phyloP scores from a whole-genome alignment of 345 rosid species.

The Arabidopsis arenosa region DNA sequence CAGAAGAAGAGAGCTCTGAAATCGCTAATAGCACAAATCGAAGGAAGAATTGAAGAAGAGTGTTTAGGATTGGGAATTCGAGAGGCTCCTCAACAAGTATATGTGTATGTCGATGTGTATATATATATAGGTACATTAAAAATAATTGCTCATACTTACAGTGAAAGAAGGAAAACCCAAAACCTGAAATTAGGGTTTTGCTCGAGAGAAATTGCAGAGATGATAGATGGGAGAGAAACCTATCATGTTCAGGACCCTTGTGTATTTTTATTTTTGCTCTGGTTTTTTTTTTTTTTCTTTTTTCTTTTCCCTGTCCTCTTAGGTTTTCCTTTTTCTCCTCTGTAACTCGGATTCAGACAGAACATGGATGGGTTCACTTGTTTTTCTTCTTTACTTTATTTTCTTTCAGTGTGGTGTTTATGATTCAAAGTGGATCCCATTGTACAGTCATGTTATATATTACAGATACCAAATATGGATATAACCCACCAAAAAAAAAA shows the following conservation, averaged over 20 bases:
- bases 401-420: not conserved
- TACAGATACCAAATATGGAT: not conserved
- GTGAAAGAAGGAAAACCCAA: conserved; percentile 25
- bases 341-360: conserved; percentile 37
- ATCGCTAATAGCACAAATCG: conserved; percentile 20
- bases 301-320: not conserved
- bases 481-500: not conserved
- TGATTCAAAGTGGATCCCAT: conserved; percentile 24
- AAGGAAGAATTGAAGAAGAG: conserved; percentile 14
- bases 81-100: not conserved
- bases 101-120: not conserved
- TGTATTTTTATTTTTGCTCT: not conserved
- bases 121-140: not conserved
- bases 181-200: conserved; percentile 46
- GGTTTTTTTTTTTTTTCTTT: not conserved
- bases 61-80: conserved; percentile 24
- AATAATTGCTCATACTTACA: not conserved
- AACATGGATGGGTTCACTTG: conserved; percentile 33
- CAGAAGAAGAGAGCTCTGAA: conserved; percentile 1
- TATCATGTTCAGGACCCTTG: conserved; percentile 32
- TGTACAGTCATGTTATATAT: not conserved
- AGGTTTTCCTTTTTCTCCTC: conserved; percentile 28
- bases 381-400: not conserved
- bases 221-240: conserved; percentile 14
- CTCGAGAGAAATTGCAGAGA: conserved; percentile 39